A percentile compares a stretch with the other conserved stretches of the same genome.
These are phyloP conservation scores for Gremmenia infestans DNA, from an alignment of 2,329 filamentous ascomycete species.

Conservation along the genomic window DNA sequence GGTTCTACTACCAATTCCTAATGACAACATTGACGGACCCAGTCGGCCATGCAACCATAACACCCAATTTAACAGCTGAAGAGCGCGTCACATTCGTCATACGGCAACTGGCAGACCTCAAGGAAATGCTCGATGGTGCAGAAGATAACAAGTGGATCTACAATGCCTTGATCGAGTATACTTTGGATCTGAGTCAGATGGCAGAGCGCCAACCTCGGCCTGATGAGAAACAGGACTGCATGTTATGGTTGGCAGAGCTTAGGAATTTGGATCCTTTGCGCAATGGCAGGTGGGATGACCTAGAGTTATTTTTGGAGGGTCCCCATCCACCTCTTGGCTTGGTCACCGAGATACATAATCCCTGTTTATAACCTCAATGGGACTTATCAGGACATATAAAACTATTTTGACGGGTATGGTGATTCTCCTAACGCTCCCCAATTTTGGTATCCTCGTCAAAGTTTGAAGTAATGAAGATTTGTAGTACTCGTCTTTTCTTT, in stretches of 20 bases:
- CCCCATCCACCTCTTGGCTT: neutral
- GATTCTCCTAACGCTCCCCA: too few species aligned
- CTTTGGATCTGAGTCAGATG: constrained; percentile 52
- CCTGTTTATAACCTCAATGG: too few species aligned
- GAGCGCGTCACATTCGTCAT: constrained; percentile 63
- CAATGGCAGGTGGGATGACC: constrained; percentile 31
- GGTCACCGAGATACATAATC: neutral
- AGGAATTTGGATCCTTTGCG: constrained; percentile 31
- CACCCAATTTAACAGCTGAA: constrained; percentile 53
- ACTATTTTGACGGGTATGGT: too few species aligned
- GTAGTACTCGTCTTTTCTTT: too few species aligned
- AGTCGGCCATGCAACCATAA: constrained; percentile 51
- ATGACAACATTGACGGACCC: constrained; percentile 61
- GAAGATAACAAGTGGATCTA: constrained; percentile 84
- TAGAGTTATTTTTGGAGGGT: constrained; percentile 11
- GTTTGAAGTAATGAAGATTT: too few species aligned
- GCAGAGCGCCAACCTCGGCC: constrained; percentile 38
- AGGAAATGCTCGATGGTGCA: constrained; percentile 58
- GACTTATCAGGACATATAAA: too few species aligned
- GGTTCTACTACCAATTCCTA: constrained; percentile 93
- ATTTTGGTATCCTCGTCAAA: too few species aligned
- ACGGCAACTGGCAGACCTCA: constrained; percentile 69
- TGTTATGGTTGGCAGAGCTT: constrained; percentile 29
- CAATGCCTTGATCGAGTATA: constrained; percentile 75
- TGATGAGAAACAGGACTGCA: constrained; percentile 35